Percentiles rank a stretch among this genome's conserved stretches.
Conservation (phyloP, 2,329 filamentous ascomycete species). For the Sporothrix brunneoviolacea region DNA sequence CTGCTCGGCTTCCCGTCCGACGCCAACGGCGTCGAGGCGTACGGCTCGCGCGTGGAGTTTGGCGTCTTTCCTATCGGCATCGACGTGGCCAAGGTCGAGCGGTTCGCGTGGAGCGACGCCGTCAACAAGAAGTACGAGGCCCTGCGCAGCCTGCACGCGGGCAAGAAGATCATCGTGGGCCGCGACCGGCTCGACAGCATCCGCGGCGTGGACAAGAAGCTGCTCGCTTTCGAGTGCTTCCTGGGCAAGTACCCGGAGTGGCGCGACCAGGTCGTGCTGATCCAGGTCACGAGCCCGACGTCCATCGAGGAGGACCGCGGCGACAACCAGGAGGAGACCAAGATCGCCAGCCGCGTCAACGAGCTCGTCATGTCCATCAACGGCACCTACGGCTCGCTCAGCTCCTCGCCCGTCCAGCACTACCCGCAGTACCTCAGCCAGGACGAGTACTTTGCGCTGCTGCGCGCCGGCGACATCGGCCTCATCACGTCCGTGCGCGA, state of each 20-base stretch:
- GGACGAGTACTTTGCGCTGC: conserved; percentile 90
- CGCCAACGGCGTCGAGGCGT: conserved; percentile 77
- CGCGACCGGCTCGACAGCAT: conserved; percentile 91
- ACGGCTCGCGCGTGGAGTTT: conserved; percentile 80
- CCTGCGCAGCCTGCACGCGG: conserved; percentile 71
- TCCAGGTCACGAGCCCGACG: conserved; percentile 89
- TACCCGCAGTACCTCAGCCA: conserved; percentile 87
- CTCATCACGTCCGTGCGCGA: conserved; percentile 93
- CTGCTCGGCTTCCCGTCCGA: conserved; percentile 88
- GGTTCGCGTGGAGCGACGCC: conserved; percentile 62
- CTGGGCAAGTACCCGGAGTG: conserved; percentile 85
- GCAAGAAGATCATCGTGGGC: conserved; percentile 91
- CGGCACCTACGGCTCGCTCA: conserved; percentile 77
- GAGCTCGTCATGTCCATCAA: conserved; percentile 90
- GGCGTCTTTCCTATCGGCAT: conserved; percentile 95
- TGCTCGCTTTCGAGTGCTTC: conserved; percentile 90
- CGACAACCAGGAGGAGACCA: conserved; percentile 69
- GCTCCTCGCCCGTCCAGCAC: conserved; percentile 86
- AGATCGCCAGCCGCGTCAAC: conserved; percentile 81
- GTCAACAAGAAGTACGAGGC: conserved; percentile 66
- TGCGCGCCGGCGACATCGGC: conserved; percentile 83
- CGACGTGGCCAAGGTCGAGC: conserved; percentile 73
- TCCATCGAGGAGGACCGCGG: conserved; percentile 73
- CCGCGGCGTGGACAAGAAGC: conserved; percentile 88
- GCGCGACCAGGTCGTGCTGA: conserved; percentile 85